Evolutionary conservation across 202 grass and related monocot genomes (phyloP), one percentile per base, ranked within the genome.

Genomic region (Zizania palustris): DNA sequence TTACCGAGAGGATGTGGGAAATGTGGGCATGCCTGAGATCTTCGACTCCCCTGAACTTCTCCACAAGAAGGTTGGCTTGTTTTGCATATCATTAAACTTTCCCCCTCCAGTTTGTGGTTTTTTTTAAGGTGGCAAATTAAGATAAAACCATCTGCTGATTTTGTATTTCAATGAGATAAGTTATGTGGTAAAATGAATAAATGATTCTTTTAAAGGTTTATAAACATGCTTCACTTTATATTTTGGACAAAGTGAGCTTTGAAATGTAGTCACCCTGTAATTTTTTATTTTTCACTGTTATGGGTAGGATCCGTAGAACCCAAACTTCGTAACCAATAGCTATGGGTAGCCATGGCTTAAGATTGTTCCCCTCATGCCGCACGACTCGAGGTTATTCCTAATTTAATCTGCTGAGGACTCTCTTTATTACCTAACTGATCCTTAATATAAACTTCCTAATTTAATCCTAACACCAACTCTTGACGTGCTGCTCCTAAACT

Each of bases 1-100:
- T 10, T 97, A 93, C 82, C 62, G 83, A 79, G 93, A 97, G 80
- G 93, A 97, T 56, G 68, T 97, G 50, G 93, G 93, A 3, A 75
- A 48, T 5, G 93, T 97, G 18, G 93, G 93, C 48, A 93, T 97
- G 93, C 86, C 93, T 8, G 93, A 97, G 84, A 88, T 93, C 59
- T 97, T 97, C 49, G 90, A 97, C 58, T 46, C 90, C 35, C 82
- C 88, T 46, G 48, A 78, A 36, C 58, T 88, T 42, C 74, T 86
- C 35, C 84, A 86, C 43, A 45, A 70, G 18, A 86, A 82, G 84
- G 84, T 86, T 40, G 6, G 64, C 50, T 20, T 78, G 36, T 45
- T 49, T 67, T 7, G 11, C 59, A 36, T 53, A 66, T 42, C 11
- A 20, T 42, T 3, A 11, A 67, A 3, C 6, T 36, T 36, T 59